Evolutionary conservation across 1,139 yeast species (phyloP).

Genomic region (Candida anutae): DNA sequence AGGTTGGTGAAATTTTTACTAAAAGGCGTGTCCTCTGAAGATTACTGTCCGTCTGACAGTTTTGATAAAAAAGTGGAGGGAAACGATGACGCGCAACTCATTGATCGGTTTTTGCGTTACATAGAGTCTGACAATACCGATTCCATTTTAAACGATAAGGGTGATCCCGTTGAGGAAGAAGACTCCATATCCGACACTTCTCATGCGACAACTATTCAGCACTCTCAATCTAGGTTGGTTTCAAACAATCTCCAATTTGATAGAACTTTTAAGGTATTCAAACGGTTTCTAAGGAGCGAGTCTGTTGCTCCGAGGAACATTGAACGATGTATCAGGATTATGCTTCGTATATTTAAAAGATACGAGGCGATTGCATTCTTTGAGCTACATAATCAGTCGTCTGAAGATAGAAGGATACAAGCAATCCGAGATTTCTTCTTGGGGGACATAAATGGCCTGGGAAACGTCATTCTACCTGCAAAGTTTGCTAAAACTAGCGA

Average conservation of each 20-base stretch:
- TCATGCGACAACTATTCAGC: too few species aligned
- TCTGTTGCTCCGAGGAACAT: constrained; percentile 6
- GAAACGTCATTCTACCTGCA: constrained; percentile 12
- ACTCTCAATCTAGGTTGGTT: not conserved
- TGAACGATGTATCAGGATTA: constrained; percentile 12
- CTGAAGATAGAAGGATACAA: constrained; percentile 14
- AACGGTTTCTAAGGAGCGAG: constrained; percentile 2
- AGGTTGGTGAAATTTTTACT: constrained; percentile 12
- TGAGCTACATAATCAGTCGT: constrained; percentile 13
- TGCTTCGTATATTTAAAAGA: constrained; percentile 19
- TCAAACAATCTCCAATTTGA: constrained; percentile 2
- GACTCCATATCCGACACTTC: constrained; percentile 6
- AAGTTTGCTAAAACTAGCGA: too few species aligned
- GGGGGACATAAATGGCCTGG: constrained; percentile 4
- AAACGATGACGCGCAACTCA: too few species aligned
- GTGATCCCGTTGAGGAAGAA: constrained; percentile 2
- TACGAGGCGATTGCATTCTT: constrained; percentile 16
- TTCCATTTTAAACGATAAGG: not conserved
- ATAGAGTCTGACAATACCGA: too few species aligned
- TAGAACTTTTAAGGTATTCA: constrained; percentile 1
- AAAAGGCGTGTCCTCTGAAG: too few species aligned
- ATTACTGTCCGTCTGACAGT: too few species aligned
- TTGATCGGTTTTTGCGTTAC: too few species aligned
- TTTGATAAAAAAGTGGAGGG: too few species aligned
- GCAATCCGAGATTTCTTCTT: constrained; percentile 14